Conservation (phyloP, 768 basidiomycete species). For the Dioszegia aurantiaca region DNA sequence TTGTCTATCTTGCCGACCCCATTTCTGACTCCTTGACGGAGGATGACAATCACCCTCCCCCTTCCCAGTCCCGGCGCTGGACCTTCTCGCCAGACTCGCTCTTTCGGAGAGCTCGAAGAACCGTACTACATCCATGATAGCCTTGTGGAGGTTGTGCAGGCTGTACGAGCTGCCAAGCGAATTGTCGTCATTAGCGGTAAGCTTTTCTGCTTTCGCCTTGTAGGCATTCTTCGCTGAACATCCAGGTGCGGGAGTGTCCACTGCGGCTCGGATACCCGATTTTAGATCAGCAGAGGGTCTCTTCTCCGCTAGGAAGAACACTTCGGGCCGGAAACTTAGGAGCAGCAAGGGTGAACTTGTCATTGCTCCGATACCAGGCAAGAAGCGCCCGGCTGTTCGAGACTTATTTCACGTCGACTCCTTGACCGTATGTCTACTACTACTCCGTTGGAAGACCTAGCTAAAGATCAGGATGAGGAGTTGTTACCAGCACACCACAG, state of each 20-base stretch:
- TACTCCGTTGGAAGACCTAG: conserved; percentile 82
- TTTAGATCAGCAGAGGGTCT: conserved; percentile 47
- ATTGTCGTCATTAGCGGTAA: conserved; percentile 82
- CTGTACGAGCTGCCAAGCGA: conserved; percentile 57
- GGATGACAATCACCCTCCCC: conserved; percentile 11
- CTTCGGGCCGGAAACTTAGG: conserved; percentile 34
- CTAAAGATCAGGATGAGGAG: conserved; percentile 67
- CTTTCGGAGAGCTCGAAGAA: conserved; percentile 8
- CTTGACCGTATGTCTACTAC: conserved; percentile 85
- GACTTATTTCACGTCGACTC: conserved; percentile 64
- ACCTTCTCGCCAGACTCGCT: not conserved
- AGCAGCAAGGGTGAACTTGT: conserved; percentile 42
- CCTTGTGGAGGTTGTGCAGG: conserved; percentile 12
- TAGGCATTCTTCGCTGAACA: not conserved
- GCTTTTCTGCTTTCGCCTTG: conserved; percentile 44
- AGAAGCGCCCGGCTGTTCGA: not conserved
- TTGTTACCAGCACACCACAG: conserved; percentile 16
- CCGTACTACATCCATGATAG: conserved; percentile 4
- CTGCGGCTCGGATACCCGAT: conserved; percentile 62
- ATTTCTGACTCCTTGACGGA: not conserved
- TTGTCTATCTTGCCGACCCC: not conserved
- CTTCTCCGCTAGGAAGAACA: conserved; percentile 32
- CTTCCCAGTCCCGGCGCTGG: not conserved
- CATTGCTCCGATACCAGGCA: conserved; percentile 54
- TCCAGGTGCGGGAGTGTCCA: conserved; percentile 48